Evolutionary conservation across 768 basidiomycete species (phyloP).

Genomic region (Tulasnella sp.): DNA sequence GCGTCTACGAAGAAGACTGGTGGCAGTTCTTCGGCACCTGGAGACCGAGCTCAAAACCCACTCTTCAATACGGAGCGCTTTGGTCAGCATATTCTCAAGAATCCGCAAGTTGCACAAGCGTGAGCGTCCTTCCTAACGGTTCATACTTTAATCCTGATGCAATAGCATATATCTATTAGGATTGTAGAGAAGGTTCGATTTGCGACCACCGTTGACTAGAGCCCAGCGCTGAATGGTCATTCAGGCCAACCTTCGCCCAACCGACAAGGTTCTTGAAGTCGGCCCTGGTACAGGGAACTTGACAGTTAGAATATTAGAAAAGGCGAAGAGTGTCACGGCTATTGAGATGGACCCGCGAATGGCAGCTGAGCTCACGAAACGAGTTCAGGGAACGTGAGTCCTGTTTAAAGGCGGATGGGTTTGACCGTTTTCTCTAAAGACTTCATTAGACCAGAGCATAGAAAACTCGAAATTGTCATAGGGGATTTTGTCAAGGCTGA

Average conservation of each 20-base stretch:
- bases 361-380: constrained; percentile 95
- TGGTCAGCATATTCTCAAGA: constrained; percentile 97
- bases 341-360: constrained; percentile 98
- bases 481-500: constrained; percentile 99
- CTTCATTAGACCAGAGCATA: constrained; percentile 76
- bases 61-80: constrained; percentile 93
- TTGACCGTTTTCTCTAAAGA: not conserved
- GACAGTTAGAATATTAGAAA: constrained; percentile 86
- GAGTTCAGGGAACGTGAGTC: constrained; percentile 95
- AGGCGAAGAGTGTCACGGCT: constrained; percentile 86
- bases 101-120: constrained; percentile 85
- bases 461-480: constrained; percentile 88
- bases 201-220: not conserved
- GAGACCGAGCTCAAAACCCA: constrained; percentile 49
- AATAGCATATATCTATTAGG: constrained; percentile 28
- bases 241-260: constrained; percentile 84
- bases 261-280: constrained; percentile 94
- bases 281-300: constrained; percentile 97
- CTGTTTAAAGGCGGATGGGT: not conserved
- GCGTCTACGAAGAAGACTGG: constrained; percentile 40
- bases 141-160: not conserved
- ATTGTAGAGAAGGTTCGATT: constrained; percentile 53
- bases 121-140: constrained; percentile 36
- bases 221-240: not conserved
- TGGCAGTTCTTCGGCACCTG: constrained; percentile 21